Evolutionary conservation across 129 eudicot genomes (phyloP).

Genomic region (Chrysanthemum makinoi): DNA sequence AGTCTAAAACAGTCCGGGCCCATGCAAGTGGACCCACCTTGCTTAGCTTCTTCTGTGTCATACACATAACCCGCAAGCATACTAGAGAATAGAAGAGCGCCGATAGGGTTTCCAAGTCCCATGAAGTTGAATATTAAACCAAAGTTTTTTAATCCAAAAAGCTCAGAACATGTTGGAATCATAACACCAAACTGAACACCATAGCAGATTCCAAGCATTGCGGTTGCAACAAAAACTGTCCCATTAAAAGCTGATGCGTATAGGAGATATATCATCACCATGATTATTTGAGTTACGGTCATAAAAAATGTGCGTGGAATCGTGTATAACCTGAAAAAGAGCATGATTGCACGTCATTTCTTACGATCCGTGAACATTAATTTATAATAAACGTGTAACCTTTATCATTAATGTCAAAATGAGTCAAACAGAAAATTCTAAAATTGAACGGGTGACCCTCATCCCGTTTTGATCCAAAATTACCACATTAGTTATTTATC

Average conservation of each 20-base stretch:
- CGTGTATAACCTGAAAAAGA: constrained; percentile 51
- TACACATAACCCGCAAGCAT: constrained; percentile 75
- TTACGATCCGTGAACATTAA: background rate
- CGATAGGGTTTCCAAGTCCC: constrained; percentile 80
- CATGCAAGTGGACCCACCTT: constrained; percentile 55
- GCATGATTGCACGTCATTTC: too few species aligned
- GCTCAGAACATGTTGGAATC: constrained; percentile 92
- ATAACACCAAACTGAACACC: constrained; percentile 80
- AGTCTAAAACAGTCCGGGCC: constrained; percentile 77
- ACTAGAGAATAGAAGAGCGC: constrained; percentile 79
- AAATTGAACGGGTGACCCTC: too few species aligned
- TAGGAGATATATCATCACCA: constrained; percentile 65
- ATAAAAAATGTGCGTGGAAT: constrained; percentile 87
- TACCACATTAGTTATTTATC: too few species aligned
- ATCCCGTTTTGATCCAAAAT: too few species aligned
- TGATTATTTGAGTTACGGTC: constrained; percentile 63
- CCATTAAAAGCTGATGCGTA: constrained; percentile 77
- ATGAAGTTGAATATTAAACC: constrained; percentile 84
- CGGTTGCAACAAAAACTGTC: constrained; percentile 72
- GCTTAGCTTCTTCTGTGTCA: constrained; percentile 71
- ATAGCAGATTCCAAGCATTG: constrained; percentile 76
- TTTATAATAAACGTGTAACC: background rate
- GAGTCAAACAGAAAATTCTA: background rate
- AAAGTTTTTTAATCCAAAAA: constrained; percentile 75
- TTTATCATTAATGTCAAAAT: background rate